Percentiles rank a stretch among this genome's conserved stretches.
phyloP scores from a whole-genome alignment of 345 rosid genomes.

The Bruguiera sexangula region DNA sequence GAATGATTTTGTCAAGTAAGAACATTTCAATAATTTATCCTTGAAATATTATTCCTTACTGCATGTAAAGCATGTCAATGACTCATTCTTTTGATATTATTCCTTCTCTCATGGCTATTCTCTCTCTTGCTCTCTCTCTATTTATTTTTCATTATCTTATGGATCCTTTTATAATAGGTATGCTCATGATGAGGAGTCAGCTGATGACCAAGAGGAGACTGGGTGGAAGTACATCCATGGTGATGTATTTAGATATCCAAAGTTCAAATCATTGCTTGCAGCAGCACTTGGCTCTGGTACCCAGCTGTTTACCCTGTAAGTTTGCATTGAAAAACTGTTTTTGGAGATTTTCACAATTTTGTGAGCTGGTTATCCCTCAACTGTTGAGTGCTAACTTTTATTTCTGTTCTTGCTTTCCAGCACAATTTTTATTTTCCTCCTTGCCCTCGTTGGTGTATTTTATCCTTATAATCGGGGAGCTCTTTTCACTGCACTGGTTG shows the following conservation, averaged over 20 bases:
- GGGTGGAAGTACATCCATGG: constrained; percentile 93
- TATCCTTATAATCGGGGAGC: constrained; percentile 95
- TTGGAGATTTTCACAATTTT: background rate
- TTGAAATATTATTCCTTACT: background rate
- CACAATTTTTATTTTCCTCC: constrained; percentile 72
- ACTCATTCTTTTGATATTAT: background rate
- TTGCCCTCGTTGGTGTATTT: constrained; percentile 84
- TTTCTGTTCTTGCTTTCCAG: constrained; percentile 29
- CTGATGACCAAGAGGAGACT: constrained; percentile 81
- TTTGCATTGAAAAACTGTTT: background rate
- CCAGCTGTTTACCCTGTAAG: constrained; percentile 81
- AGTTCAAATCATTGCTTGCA: constrained; percentile 63
- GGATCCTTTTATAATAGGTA: constrained; percentile 35
- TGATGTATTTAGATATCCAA: constrained; percentile 80
- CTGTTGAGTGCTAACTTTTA: constrained; percentile 5
- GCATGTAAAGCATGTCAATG: background rate
- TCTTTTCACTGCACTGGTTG: constrained; percentile 80
- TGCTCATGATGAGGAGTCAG: constrained; percentile 86
- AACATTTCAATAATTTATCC: background rate
- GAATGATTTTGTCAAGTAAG: constrained; percentile 91
- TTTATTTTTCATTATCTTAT: background rate
- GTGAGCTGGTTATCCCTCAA: background rate
- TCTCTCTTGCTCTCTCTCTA: background rate
- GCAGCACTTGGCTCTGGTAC: constrained; percentile 79
- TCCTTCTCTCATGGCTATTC: background rate